Base-by-base conservation (phyloP, 306 rosid species). In the Vigna hirtella region DNA sequence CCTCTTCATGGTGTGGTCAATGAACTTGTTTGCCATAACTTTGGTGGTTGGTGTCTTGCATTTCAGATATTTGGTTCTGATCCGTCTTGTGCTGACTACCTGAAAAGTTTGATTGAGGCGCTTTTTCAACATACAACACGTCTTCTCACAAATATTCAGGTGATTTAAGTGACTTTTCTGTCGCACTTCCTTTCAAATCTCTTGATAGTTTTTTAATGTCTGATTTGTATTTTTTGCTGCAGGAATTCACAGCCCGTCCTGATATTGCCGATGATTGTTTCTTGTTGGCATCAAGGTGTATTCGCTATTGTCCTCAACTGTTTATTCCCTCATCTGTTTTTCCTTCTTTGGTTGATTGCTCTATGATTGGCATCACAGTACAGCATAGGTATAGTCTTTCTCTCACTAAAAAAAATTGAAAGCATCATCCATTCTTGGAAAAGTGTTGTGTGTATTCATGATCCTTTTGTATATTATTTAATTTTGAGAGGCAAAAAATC, bases 181-280 rank as follows among this genome's bases (percentile, higher is more conserved):
- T n/a, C 34, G 63, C 30, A 58, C 61, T 67, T 73, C 10, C 73
- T 67, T 86, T 73, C 34, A 15, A 7, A 65, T 83, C 26, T 57
- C 17, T 40, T 79, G 64, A 47, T 78, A 51, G 50, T 45, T 55
- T 36, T 79, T 80, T 67, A 74, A 72, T 75, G 61, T 80, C 79
- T 84, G 56, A 77, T 63, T 58, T 74, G 57, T 74, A 72, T 67
- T 47, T 75, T 48, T 49, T 57, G 73, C 74, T 87, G 66, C 92
- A 96, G 99, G 99, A 96, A 82, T 96, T 96, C 85, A 96, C 99
- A 78, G 93, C 97, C 18, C 90, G 99, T 83, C 99, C 99, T 64
- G 99, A 96, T 85, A 91, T 96, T 78, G 99, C 98, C 59, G 99
- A 96, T 91, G 99, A 96, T 83, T 96, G 99, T 77, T 96, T 96